Base-by-base conservation (phyloP, 2,329 filamentous ascomycete species). In the Sarocladium kiliense region DNA sequence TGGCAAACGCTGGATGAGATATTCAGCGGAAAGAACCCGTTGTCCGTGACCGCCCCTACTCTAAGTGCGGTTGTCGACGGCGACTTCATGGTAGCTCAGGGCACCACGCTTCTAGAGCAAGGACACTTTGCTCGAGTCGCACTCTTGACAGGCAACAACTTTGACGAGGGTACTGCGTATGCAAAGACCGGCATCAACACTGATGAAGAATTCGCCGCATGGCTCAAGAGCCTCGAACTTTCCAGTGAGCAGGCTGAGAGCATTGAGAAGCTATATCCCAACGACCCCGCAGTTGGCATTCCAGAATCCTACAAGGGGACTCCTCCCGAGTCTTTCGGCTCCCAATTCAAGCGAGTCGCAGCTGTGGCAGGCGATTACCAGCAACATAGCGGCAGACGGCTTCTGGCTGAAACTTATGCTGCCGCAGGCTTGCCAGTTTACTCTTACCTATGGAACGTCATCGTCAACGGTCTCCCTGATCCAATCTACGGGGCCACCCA, bases 61-160 rank as follows among this genome's bases (percentile, higher is more conserved):
- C 58, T 59, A 39, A 56, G 55, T 36, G 54, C 54, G 47, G 57
- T 62, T 26, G 42, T 70, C 14, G 73, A 75, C 53, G 67, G 64
- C 27, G 64, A 71, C 45, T 70, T 70, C 10, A 64, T 75, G 7
- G 68, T 68, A 39, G 60, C 57, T 14, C 60, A 69, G 56, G 71
- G 68, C 36, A 79, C 77, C 23, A 64, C 75, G 7, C 80, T 84
- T 61, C 70, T 88, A 4, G 68, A 71, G 2, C 66, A 74, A 4
- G 82, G 82, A 34, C 73, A 76, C 14, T 87, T 87, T 59, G 78
- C 86, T 55, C 76, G 81, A 56, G 80, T 88, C 0, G 82, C 83
- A 1, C 77, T 87, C 49, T 74, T 88, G 10, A 70, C 76, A 25
- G 85, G 85, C 12, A 76, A 76, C 21, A 87, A 86, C 64, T 77